Evolutionary conservation across 768 basidiomycete species (phyloP).

Genomic region (Boletus rubescentipes): DNA sequence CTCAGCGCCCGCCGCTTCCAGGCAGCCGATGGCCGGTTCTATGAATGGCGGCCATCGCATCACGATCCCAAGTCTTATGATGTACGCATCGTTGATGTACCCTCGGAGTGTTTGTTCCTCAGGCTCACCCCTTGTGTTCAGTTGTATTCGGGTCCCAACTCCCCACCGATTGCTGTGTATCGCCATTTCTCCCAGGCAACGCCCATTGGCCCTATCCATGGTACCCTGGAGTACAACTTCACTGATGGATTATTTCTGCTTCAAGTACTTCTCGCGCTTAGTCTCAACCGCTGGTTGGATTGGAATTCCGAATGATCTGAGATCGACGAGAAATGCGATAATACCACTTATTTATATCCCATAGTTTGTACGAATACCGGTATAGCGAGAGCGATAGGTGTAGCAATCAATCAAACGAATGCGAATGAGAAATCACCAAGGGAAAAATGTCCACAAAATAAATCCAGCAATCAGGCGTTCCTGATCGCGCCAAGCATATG

Average conservation of each 20-base stretch:
- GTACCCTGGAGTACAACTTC: slow-evolving; percentile 63
- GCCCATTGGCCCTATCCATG: slow-evolving; percentile 63
- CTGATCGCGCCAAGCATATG: slow-evolving; percentile 56
- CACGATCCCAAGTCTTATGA: slow-evolving; percentile 57
- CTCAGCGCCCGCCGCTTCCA: slow-evolving; percentile 60
- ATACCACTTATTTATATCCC: slow-evolving; percentile 34
- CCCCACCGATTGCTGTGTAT: slow-evolving; percentile 54
- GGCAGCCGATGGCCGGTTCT: slow-evolving; percentile 54
- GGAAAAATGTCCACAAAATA: slow-evolving; percentile 21
- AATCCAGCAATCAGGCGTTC: slow-evolving; percentile 29
- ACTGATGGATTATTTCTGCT: slow-evolving; percentile 57
- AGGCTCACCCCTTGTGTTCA: slow-evolving; percentile 19
- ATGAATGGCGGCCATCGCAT: slow-evolving; percentile 62
- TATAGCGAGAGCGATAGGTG: slow-evolving; percentile 26
- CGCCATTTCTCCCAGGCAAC: slow-evolving; percentile 52
- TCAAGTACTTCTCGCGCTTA: slow-evolving; percentile 63
- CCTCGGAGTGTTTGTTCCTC: background rate
- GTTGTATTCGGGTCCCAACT: slow-evolving; percentile 50
- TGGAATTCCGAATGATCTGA: slow-evolving; percentile 39
- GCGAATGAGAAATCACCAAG: slow-evolving; percentile 10
- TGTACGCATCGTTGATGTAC: slow-evolving; percentile 39
- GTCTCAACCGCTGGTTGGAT: slow-evolving; percentile 76
- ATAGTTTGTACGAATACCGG: slow-evolving; percentile 34
- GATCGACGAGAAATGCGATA: slow-evolving; percentile 15
- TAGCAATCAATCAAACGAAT: slow-evolving; percentile 19